These are phyloP conservation scores for Daldinia sp. DNA, from an alignment of 2,329 filamentous ascomycete species.

Conservation along the genomic window DNA sequence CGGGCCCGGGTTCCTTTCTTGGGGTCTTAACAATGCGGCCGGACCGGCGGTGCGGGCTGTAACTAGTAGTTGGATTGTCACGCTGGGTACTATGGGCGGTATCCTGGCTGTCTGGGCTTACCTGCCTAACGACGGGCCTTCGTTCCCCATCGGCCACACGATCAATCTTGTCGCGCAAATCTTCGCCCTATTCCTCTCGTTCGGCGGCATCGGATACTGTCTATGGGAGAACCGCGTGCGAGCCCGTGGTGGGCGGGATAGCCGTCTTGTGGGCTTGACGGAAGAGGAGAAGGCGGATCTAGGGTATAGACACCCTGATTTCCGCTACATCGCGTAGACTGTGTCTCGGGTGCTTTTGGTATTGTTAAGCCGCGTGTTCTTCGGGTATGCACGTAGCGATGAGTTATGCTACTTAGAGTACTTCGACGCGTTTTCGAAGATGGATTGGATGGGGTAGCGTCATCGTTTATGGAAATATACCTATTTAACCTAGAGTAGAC, in stretches of 20 bases:
- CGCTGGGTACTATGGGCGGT: conserved; percentile 63
- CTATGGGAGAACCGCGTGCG: conserved; percentile 61
- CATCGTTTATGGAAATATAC: neutral
- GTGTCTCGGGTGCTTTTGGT: neutral
- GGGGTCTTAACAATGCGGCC: conserved; percentile 67
- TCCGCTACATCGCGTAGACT: conserved; percentile 59
- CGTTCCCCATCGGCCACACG: conserved; percentile 59
- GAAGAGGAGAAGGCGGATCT: conserved; percentile 57
- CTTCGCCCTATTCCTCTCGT: conserved; percentile 53
- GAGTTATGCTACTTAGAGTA: neutral
- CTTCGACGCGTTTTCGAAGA: neutral
- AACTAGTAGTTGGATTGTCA: conserved; percentile 62
- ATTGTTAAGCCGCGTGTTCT: neutral
- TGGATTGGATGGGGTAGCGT: neutral
- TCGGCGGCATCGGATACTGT: conserved; percentile 61
- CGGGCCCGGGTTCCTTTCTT: conserved; percentile 65
- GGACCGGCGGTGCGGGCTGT: conserved; percentile 65
- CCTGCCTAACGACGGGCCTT: conserved; percentile 54
- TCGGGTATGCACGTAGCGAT: neutral
- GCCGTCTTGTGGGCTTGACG: conserved; percentile 57
- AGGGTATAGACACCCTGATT: conserved; percentile 63
- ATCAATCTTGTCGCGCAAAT: conserved; percentile 65
- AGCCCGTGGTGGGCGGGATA: conserved; percentile 56
- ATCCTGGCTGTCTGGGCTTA: conserved; percentile 67
- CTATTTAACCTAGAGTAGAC: conserved; percentile 9